These are phyloP conservation scores for Cardiospermum halicacabum DNA, from an alignment of 345 rosid species.

Conservation along the genomic window DNA sequence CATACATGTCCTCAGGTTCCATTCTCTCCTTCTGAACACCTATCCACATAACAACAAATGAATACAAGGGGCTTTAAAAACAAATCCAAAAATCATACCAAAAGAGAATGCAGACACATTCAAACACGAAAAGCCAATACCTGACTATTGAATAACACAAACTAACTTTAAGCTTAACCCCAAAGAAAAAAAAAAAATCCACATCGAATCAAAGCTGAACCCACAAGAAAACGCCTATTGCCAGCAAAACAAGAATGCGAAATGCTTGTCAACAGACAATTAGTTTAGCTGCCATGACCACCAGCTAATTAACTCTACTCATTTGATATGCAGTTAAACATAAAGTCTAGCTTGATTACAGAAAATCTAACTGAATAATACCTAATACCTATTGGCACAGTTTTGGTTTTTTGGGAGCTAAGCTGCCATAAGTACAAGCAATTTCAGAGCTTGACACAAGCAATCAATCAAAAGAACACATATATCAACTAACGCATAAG, in stretches of 20 bases:
- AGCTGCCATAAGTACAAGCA: no score
- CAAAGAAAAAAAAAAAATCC: no score
- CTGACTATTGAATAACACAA: not conserved
- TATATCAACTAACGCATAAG: not conserved
- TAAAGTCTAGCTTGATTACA: not conserved
- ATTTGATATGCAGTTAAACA: not conserved
- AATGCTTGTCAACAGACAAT: no score
- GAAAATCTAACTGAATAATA: not conserved
- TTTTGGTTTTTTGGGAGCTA: no score
- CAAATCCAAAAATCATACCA: slow-evolving; percentile 2
- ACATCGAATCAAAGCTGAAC: no score
- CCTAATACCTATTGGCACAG: no score
- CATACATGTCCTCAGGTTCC: slow-evolving; percentile 89
- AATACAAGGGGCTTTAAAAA: not conserved
- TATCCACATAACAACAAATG: slow-evolving; percentile 24
- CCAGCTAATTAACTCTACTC: not conserved
- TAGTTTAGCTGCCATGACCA: no score
- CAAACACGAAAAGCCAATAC: not conserved
- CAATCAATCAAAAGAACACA: not conserved
- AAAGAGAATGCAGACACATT: not conserved
- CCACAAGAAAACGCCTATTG: no score
- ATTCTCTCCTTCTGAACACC: slow-evolving; percentile 99
- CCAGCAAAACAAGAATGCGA: no score
- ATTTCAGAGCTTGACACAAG: not conserved
- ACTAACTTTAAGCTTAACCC: not conserved